These are phyloP conservation scores for Ceratobasidium sp. DNA, from an alignment of 1,284 basidiomycete species.

Conservation along the genomic window DNA sequence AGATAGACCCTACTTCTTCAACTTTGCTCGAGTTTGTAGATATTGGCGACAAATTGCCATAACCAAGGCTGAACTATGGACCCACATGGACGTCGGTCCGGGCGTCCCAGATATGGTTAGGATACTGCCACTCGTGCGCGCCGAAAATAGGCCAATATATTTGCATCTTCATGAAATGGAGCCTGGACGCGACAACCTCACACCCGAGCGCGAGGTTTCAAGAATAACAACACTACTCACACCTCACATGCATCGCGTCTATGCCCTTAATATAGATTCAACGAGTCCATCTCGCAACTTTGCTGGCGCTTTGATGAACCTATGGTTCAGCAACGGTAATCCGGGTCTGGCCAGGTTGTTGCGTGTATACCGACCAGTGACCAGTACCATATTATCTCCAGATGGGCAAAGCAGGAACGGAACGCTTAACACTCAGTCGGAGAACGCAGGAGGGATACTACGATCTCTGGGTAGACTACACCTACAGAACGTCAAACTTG, in stretches of 20 bases:
- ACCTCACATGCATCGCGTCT: not conserved
- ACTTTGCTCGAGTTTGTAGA: not conserved
- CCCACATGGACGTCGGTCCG: not conserved
- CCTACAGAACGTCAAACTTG: not conserved
- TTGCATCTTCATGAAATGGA: not conserved
- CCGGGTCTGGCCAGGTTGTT: not conserved
- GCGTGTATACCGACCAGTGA: not conserved
- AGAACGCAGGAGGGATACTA: not conserved
- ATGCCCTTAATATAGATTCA: not conserved
- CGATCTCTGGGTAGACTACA: not conserved
- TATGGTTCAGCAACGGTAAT: not conserved
- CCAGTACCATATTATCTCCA: not conserved
- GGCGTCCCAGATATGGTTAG: not conserved
- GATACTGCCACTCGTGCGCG: not conserved
- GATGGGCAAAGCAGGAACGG: too few species aligned
- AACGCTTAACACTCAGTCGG: not conserved
- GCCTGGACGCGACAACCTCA: not conserved
- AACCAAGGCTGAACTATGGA: not conserved
- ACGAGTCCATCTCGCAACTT: not conserved
- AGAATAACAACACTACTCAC: not conserved
- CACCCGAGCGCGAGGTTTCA: not conserved
- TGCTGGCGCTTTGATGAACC: not conserved
- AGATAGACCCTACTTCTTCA: not conserved
- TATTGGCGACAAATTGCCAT: not conserved
- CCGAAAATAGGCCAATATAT: not conserved